A percentile compares a stretch with the other conserved stretches of the same genome.
phyloP scores from a whole-genome alignment of 371 early-diverging fungal genomes.

The Circinella umbellata region DNA sequence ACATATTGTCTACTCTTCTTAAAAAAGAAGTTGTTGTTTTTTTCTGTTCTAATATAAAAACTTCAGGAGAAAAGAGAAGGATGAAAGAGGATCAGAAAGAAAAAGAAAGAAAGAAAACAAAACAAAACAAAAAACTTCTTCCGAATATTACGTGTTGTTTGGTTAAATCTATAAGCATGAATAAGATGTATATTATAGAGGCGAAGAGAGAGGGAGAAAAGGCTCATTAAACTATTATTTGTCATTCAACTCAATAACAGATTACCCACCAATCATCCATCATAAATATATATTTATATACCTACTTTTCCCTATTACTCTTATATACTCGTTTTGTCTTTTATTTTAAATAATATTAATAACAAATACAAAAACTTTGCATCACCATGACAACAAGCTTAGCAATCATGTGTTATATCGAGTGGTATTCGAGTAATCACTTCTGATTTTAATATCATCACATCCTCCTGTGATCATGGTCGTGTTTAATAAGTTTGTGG shows the following conservation, averaged over 20 bases:
- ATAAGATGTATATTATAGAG: background rate
- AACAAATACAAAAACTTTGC: too few relatives aligned
- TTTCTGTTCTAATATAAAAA: too few relatives aligned
- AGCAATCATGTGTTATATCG: background rate
- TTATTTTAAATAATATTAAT: too few relatives aligned
- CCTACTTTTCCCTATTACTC: too few relatives aligned
- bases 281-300: too few relatives aligned
- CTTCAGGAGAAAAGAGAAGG: background rate
- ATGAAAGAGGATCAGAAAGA: background rate
- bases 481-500: constrained; percentile 28
- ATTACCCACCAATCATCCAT: too few relatives aligned
- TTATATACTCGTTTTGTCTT: too few relatives aligned
- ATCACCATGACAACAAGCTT: background rate
- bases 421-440: constrained; percentile 8
- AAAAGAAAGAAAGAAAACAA: background rate
- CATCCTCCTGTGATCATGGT: constrained; percentile 25
- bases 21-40: too few relatives aligned
- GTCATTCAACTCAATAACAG: too few relatives aligned
- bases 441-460: constrained; percentile 29
- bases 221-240: too few relatives aligned
- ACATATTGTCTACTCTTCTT: too few relatives aligned
- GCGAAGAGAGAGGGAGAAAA: background rate
- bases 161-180: background rate
- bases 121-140: background rate
- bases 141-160: background rate